Evolutionary conservation across 163 green algal genomes (phyloP), one percentile per base, ranked within the genome.

Genomic region (Smithsoniella earleae): DNA sequence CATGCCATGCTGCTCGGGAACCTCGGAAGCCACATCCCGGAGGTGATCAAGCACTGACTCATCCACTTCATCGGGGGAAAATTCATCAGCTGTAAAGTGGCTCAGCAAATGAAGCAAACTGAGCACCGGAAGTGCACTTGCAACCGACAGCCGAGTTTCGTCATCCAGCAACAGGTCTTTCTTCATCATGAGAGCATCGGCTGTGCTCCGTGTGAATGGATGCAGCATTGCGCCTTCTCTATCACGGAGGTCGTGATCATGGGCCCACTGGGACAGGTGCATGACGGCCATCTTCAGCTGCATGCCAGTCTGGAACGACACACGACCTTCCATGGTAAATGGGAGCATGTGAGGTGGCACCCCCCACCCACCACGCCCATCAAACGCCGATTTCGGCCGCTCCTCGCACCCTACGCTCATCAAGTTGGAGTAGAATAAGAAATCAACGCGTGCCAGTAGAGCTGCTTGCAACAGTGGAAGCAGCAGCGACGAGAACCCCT

Each of bases 241-340:
- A 31, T 69, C 58, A 30, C 34, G 31, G 0, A 69, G 58, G 58
- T 69, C 58, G 25, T 69, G 58, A 31, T 69, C 58, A 34, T 69
- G 58, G 10, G 58, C 34, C 58, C 58, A 69, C 30, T 69, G 58
- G 58, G 27, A 43, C 27, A 69, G 10, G 25, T 69, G 58, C 58
- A 69, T 69, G 25, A 69, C 58, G 3, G 58, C 58, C 58, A 69
- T 69, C 58, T 69, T 69, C 16, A 69, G 58, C 58, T 69, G 58
- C 58, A 69, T 69, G n/a, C 58, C 58, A 30, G 58, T 69, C 25
- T 69, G 58, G 25, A 69, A 69, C 20, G 58, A 69, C n/a, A 69
- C 58, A 4, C 58, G 20, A 6, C 58, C 58, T 36, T 69, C 58
- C 18, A 69, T 13, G 27, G n/a, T 69, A 31, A 69, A 69, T 16